Evolutionary conservation across 306 rosid genomes (phyloP).

Genomic region (Cicer pinnatifidum): DNA sequence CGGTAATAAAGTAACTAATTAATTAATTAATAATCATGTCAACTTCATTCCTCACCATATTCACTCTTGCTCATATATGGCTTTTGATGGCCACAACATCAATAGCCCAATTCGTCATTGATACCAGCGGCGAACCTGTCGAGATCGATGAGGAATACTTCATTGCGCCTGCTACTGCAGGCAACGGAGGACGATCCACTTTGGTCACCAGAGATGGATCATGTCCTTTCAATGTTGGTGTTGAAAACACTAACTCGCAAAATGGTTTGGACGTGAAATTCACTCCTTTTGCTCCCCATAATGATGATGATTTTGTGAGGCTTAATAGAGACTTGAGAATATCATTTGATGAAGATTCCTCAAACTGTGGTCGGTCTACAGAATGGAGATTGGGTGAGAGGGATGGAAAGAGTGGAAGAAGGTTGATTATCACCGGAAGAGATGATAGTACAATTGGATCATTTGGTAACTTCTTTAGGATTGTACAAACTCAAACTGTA

Average conservation of each 20-base stretch:
- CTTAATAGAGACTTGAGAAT: conserved; percentile 43
- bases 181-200: conserved; percentile 60
- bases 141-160: conserved; percentile 52
- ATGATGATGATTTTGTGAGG: background rate
- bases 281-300: conserved; percentile 34
- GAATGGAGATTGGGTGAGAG: conserved; percentile 48
- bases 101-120: conserved; percentile 43
- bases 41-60: background rate
- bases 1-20: too few relatives aligned
- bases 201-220: conserved; percentile 42
- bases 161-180: conserved; percentile 62
- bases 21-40: conserved; percentile 14
- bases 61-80: background rate
- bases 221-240: conserved; percentile 58
- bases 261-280: conserved; percentile 37
- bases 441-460: background rate
- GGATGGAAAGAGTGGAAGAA: conserved; percentile 12
- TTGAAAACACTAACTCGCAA: conserved; percentile 39
- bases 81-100: conserved; percentile 47
- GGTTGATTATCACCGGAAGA: conserved; percentile 45
- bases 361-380: conserved; percentile 38
- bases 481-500: background rate
- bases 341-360: conserved; percentile 24
- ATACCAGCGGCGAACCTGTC: conserved; percentile 52
- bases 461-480: conserved; percentile 44